Evolutionary conservation across 2,329 filamentous ascomycete species (phyloP), one percentile per base, ranked within the genome.

Genomic region (Monilinia vaccinii-corymbosi): DNA sequence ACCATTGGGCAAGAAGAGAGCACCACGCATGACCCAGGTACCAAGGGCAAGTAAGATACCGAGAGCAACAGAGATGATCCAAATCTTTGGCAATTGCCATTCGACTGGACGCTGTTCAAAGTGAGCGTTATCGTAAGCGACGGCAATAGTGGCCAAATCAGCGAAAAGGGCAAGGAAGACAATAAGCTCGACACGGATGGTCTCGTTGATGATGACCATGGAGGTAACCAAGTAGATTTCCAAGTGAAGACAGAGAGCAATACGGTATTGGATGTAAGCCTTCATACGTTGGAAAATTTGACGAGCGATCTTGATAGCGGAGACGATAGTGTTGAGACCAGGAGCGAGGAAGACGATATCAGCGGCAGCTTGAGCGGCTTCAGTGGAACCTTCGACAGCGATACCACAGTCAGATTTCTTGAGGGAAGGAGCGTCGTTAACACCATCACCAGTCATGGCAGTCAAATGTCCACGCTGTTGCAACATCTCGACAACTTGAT

Each of bases 251-350:
- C 91, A 96, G 69, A 96, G 79, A 56, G 91, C 91, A 71, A 96
- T 96, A 83, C 91, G 89, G 81, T 96, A 96, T 72, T 95, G 88
- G 66, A 96, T 90, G 78, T 96, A 96, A 64, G 91, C 88, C 78
- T 96, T 94, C 91, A 96, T 96, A 72, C 91, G 89, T 78, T 96
- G 91, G 82, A 96, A 96, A 75, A 96, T 96, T 77, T 95, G 91
- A 71, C 91, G 89, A 34, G 90, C 93, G 67, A 89, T 95, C 80
- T 96, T 96, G 69, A 96, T 83, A 62, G 91, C 90, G 73, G 94
- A 90, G 70, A 96, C 94, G 74, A 96, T 95, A 64, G 91, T 89
- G 75, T 89, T 91, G 63, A 96, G 85, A 81, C 91, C 91, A 56
- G 91, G 90, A 66, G 89, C 90, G 72, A 96, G 85, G 83, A 96